Evolutionary conservation across 495 filamentous ascomycete genomes (phyloP).

Genomic region (Extremus antarcticus): DNA sequence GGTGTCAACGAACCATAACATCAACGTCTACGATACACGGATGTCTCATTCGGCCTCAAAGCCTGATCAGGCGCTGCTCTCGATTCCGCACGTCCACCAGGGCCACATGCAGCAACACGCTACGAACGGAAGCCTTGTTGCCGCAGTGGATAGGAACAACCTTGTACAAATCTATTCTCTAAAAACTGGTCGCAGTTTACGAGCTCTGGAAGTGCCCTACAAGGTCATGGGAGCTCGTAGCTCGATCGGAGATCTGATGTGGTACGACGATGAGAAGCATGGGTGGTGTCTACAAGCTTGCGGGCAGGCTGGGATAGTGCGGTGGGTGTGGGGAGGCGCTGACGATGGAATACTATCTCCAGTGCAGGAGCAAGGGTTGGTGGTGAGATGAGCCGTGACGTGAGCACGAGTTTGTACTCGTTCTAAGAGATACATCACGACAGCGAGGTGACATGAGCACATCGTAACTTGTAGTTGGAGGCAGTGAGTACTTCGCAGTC

Average conservation of each 20-base stretch:
- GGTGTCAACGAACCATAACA: slow-evolving; percentile 18
- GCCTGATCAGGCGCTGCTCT: neutral
- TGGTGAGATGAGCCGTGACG: no score
- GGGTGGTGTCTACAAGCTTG: neutral
- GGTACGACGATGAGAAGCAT: neutral
- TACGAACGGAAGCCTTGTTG: slow-evolving; percentile 21
- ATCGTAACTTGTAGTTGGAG: no score
- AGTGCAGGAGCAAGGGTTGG: neutral
- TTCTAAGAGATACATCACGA: no score
- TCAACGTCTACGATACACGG: slow-evolving; percentile 25
- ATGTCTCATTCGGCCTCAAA: slow-evolving; percentile 4
- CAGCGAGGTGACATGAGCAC: no score
- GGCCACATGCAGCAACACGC: slow-evolving; percentile 1
- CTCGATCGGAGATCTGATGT: neutral
- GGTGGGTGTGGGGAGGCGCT: neutral
- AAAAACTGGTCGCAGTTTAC: slow-evolving; percentile 6
- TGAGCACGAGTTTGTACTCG: no score
- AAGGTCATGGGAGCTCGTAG: neutral
- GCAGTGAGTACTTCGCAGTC: no score
- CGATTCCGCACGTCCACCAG: slow-evolving; percentile 8
- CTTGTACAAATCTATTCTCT: slow-evolving; percentile 16
- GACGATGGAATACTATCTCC: neutral
- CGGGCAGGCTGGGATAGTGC: neutral
- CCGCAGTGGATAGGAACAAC: slow-evolving; percentile 19
- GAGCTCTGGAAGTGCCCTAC: neutral